Percentiles rank a stretch among this genome's conserved stretches.
Evolutionary conservation across 495 filamentous ascomycete species (phyloP).

Genomic region (Xylaria venustula): DNA sequence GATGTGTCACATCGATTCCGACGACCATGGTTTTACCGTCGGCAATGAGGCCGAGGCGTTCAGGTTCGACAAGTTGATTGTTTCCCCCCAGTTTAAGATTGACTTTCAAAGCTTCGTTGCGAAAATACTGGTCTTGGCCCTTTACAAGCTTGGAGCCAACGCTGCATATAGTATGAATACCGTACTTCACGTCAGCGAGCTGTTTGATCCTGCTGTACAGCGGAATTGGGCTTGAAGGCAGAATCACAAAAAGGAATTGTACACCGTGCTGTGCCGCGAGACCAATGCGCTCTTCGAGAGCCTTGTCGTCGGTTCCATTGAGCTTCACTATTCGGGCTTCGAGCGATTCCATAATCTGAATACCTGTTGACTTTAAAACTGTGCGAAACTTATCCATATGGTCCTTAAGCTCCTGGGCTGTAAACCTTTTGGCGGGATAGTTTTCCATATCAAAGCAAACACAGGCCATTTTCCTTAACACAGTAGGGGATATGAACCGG

Average conservation of each 20-base stretch:
- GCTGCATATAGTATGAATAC: constrained; percentile 61
- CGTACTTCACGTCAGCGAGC: constrained; percentile 56
- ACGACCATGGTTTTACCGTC: constrained; percentile 72
- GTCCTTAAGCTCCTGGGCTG: no score
- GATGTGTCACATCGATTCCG: constrained; percentile 78
- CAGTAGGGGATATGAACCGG: not conserved
- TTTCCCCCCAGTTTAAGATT: constrained; percentile 72
- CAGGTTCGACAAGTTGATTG: constrained; percentile 55
- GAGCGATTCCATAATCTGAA: not conserved
- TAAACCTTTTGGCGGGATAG: no score
- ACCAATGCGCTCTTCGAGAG: constrained; percentile 4
- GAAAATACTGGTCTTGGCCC: constrained; percentile 51
- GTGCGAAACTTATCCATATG: no score
- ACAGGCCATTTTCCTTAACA: not conserved
- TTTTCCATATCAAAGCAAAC: constrained; percentile 3
- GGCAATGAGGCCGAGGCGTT: constrained; percentile 52
- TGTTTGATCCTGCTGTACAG: constrained; percentile 65
- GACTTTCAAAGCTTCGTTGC: constrained; percentile 66
- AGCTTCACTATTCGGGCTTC: not conserved
- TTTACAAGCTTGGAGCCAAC: constrained; percentile 49
- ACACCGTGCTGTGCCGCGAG: constrained; percentile 3
- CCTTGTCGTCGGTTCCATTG: constrained; percentile 3
- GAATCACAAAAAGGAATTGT: constrained; percentile 53
- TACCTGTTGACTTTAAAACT: no score
- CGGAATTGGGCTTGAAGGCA: constrained; percentile 46